phyloP scores from a whole-genome alignment of 2,329 filamentous ascomycete genomes.

The Diaporthe amygdali region DNA sequence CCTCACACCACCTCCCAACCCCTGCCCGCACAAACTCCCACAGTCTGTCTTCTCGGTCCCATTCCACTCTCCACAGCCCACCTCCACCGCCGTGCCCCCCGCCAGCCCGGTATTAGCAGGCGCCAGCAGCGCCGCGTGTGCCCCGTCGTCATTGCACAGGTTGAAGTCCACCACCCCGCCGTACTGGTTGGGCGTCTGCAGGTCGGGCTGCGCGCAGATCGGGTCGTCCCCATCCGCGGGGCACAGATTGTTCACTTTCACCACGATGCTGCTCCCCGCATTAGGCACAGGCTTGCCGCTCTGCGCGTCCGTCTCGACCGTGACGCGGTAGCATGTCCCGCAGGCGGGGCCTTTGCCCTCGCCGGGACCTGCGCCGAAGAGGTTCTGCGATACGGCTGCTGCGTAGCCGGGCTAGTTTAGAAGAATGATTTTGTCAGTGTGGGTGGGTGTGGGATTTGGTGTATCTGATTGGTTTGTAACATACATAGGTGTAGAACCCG shows the following conservation, averaged over 20 bases:
- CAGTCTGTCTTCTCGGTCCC: slow-evolving; percentile 12
- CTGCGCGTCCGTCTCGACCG: not conserved
- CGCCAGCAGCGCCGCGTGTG: slow-evolving; percentile 14
- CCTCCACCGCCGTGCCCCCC: not conserved
- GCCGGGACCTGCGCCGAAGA: slow-evolving; percentile 9
- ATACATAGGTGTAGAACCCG: slow-evolving; percentile 20
- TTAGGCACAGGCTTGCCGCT: slow-evolving; percentile 4
- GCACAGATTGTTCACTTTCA: slow-evolving; percentile 20
- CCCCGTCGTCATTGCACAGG: slow-evolving; percentile 17
- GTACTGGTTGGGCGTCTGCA: slow-evolving; percentile 13
- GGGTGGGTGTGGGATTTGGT: not conserved
- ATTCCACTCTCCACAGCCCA: slow-evolving; percentile 9
- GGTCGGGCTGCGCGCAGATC: slow-evolving; percentile 14
- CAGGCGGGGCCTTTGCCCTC: slow-evolving; percentile 10
- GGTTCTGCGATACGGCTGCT: slow-evolving; percentile 14
- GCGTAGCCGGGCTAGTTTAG: slow-evolving; percentile 5
- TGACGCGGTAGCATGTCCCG: slow-evolving; percentile 14
- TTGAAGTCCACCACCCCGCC: slow-evolving; percentile 15
- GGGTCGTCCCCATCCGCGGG: slow-evolving; percentile 1
- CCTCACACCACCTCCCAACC: not conserved
- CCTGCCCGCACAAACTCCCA: slow-evolving; percentile 11
- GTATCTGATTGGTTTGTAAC: not conserved
- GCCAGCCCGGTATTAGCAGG: not conserved
- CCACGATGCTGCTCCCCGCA: slow-evolving; percentile 14
- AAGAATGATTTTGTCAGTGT: not conserved